Evolutionary conservation across 2,329 filamentous ascomycete genomes (phyloP).

Genomic region (Alternaria incomplexa): DNA sequence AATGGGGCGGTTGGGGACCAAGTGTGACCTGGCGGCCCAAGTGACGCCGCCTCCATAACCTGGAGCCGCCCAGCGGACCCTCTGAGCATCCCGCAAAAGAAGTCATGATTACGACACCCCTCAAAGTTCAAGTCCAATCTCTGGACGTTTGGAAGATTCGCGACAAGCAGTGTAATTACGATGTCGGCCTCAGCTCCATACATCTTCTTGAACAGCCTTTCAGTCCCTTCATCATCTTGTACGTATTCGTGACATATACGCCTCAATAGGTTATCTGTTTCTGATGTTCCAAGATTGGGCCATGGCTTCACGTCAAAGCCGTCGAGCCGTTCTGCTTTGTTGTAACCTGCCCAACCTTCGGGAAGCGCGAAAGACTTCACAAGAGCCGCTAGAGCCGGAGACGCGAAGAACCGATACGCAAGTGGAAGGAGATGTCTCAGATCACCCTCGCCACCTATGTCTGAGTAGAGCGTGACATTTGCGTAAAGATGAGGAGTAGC

Average conservation of each 20-base stretch:
- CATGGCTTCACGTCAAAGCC: no score
- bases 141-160: background rate
- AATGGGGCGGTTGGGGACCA: background rate
- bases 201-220: no score
- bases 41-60: background rate
- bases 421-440: background rate
- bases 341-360: background rate
- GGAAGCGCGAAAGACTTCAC: background rate
- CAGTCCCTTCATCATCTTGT: no score
- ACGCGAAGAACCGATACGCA: background rate
- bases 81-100: background rate
- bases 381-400: background rate
- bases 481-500: background rate
- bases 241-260: no score
- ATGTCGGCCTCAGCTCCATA: no score
- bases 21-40: no score
- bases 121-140: background rate
- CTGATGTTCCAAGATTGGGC: no score
- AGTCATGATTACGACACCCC: background rate
- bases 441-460: background rate
- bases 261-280: no score
- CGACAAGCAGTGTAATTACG: background rate
- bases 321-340: no score
- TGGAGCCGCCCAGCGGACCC: background rate
- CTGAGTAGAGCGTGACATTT: background rate